These are phyloP conservation scores for Sarocladium strictum DNA, from an alignment of 2,329 filamentous ascomycete genomes.

Conservation along the genomic window DNA sequence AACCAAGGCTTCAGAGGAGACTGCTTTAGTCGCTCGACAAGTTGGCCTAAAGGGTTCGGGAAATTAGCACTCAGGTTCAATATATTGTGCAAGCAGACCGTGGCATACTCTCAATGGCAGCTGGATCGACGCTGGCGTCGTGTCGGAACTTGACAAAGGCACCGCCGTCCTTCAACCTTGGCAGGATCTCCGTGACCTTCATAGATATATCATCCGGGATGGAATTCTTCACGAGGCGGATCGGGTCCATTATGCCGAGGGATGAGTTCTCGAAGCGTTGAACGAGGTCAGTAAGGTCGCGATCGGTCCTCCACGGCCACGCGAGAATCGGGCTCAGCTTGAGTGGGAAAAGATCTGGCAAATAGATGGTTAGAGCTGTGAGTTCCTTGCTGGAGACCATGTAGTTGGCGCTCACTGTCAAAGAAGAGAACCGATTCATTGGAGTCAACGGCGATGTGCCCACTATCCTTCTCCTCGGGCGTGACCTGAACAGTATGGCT, in stretches of 20 bases:
- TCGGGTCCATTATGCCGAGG: slow-evolving; percentile 44
- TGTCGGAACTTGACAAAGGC: slow-evolving; percentile 82
- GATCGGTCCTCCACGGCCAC: slow-evolving; percentile 38
- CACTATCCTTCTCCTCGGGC: slow-evolving; percentile 58
- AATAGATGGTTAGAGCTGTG: background rate
- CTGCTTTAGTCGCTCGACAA: slow-evolving; percentile 59
- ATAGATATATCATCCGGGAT: slow-evolving; percentile 58
- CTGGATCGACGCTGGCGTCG: slow-evolving; percentile 29
- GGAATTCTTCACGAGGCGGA: slow-evolving; percentile 51
- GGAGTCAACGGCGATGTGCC: slow-evolving; percentile 70
- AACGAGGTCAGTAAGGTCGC: slow-evolving; percentile 44
- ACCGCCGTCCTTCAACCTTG: slow-evolving; percentile 83
- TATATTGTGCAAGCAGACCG: background rate
- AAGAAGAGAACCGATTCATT: slow-evolving; percentile 87
- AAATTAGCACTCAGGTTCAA: slow-evolving; percentile 4
- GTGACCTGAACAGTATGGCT: slow-evolving; percentile 14
- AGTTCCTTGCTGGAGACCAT: background rate
- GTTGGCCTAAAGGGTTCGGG: slow-evolving; percentile 30
- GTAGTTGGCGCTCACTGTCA: slow-evolving; percentile 59
- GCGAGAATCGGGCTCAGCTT: slow-evolving; percentile 51
- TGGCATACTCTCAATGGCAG: slow-evolving; percentile 36
- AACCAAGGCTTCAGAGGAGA: slow-evolving; percentile 83
- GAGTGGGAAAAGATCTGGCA: slow-evolving; percentile 73
- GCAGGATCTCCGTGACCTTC: slow-evolving; percentile 74
- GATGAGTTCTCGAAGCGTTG: slow-evolving; percentile 45